Evolutionary conservation across 2,329 filamentous ascomycete species (phyloP), one percentile per base, ranked within the genome.

Genomic region (Zasmidium citrigriseum): DNA sequence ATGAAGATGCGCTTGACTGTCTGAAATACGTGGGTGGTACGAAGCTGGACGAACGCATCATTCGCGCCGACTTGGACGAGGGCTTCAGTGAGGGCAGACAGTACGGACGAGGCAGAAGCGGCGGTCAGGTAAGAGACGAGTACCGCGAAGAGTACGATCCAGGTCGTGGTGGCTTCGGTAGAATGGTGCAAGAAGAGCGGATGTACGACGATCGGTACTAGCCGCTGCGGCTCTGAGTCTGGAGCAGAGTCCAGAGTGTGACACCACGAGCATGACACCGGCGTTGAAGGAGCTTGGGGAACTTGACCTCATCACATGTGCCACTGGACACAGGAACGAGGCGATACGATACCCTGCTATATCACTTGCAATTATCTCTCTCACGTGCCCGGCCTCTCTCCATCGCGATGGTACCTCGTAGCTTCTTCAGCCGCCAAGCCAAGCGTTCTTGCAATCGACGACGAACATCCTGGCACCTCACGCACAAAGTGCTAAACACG

Each of bases 21-120:
- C 88, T 99, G 87, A 99, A 98, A 78, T 99, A 98, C 75, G 89
- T 99, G 70, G 95, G 95, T 56, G 95, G 95, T 58, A 99, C 95
- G 34, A 99, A 99, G 80, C 85, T 99, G 47, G 95, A 99, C 75
- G 95, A 99, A 82, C 88, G 95, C 68, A 89, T 99, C 72, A 97
- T 99, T 72, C 85, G 95, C 60, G 96, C 93, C 22, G 95, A 99
- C 78, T 77, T 98, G 50, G 95, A 99, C 72, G 93, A 96, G 27
- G 95, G 95, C 2, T 99, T 99, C 68, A 87, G 93, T 67, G 95
- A 99, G 79, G 95, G 95, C 5, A 86, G 95, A 60, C 95, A 99
- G 78, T 99, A 97, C 74, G 95, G 84, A 62, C 87, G 93, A 54
- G 93, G 93, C 70, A 96, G 96, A 80, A 96, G 91, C 60, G 95